Evolutionary conservation across 257 asterid genomes (phyloP).

Genomic region (Solanum piurae): DNA sequence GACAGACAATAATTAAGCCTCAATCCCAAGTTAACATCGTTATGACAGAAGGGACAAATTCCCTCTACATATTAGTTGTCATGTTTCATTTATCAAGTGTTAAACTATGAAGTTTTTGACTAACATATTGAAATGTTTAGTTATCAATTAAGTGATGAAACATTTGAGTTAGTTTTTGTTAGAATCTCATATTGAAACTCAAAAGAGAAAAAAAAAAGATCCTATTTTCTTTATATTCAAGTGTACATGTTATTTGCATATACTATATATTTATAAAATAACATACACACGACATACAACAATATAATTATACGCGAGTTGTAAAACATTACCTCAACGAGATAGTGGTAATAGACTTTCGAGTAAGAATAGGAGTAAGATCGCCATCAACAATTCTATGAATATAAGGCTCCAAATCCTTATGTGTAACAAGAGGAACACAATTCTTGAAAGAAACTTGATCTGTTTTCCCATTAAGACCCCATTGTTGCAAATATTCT

Average conservation of each 20-base stretch:
- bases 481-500: constrained; percentile 71
- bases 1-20: background rate
- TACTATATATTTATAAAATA: background rate
- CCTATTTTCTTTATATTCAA: background rate
- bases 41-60: background rate
- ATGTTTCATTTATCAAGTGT: too few relatives aligned
- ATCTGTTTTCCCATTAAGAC: constrained; percentile 67
- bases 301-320: background rate
- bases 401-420: constrained; percentile 74
- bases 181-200: too few relatives aligned
- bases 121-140: background rate
- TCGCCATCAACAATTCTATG: constrained; percentile 62
- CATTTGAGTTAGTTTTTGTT: too few relatives aligned
- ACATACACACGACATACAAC: background rate
- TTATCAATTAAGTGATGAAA: background rate
- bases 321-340: constrained; percentile 45
- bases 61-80: background rate
- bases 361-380: constrained; percentile 52
- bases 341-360: constrained; percentile 65
- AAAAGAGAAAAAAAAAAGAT: too few relatives aligned
- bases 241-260: background rate
- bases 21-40: background rate
- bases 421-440: constrained; percentile 62
- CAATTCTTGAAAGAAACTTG: constrained; percentile 47
- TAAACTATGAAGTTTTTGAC: too few relatives aligned